phyloP scores from a whole-genome alignment of 768 basidiomycete genomes.

The Naganishia vaughanmartiniae region DNA sequence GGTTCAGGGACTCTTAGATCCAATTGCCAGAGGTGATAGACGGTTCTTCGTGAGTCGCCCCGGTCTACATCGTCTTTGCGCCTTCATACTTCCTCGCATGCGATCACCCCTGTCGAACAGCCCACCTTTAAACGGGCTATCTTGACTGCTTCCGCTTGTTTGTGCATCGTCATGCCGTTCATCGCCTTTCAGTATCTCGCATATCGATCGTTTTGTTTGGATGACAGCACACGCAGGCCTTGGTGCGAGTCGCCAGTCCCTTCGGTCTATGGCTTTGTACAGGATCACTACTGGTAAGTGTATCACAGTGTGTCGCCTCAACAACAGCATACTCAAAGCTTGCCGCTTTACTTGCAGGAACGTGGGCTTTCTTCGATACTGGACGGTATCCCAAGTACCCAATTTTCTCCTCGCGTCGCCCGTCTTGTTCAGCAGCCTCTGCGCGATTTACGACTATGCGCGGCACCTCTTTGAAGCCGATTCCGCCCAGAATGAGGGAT shows the following conservation, averaged over 20 bases:
- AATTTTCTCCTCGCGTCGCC: slow-evolving; percentile 81
- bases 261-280: slow-evolving; percentile 76
- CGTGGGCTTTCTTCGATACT: slow-evolving; percentile 79
- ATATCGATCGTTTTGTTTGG: slow-evolving; percentile 65
- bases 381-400: slow-evolving; percentile 76
- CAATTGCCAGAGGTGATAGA: not conserved
- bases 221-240: slow-evolving; percentile 34
- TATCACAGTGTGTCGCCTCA: not conserved
- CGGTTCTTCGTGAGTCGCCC: slow-evolving; percentile 9
- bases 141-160: slow-evolving; percentile 55
- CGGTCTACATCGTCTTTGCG: not conserved
- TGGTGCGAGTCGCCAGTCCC: slow-evolving; percentile 72
- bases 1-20: slow-evolving; percentile 30
- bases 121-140: slow-evolving; percentile 35
- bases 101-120: not conserved
- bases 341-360: slow-evolving; percentile 55
- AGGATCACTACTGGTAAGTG: slow-evolving; percentile 69
- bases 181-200: slow-evolving; percentile 67
- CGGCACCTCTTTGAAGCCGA: not conserved
- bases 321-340: not conserved
- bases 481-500: not conserved
- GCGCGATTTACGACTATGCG: slow-evolving; percentile 46
- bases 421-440: slow-evolving; percentile 59
- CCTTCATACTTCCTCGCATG: not conserved
- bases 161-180: slow-evolving; percentile 65